phyloP scores from a whole-genome alignment of 208 protist species.

The Wallacemonas sp. region DNA sequence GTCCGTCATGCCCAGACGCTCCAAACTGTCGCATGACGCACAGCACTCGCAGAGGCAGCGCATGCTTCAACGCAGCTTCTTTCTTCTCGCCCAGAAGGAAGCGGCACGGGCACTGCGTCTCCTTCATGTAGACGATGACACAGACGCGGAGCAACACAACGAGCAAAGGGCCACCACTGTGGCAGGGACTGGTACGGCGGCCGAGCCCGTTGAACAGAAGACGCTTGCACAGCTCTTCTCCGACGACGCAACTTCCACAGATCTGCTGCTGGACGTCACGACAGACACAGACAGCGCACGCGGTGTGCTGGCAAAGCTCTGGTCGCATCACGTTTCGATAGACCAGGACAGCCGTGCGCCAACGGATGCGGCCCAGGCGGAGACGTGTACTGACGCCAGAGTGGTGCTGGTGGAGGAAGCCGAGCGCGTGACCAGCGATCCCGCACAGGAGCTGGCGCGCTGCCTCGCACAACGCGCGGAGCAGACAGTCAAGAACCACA shows the following conservation, averaged over 20 bases:
- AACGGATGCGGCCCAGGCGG: no score
- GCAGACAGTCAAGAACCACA: background rate
- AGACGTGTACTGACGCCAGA: no score
- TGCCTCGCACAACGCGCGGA: background rate
- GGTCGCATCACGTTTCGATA: no score
- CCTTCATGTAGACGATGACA: background rate
- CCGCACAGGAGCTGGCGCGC: no score
- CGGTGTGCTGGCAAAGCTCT: background rate
- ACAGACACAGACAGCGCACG: background rate
- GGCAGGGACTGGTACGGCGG: background rate
- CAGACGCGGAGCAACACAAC: background rate
- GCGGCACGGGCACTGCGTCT: background rate
- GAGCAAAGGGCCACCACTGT: background rate
- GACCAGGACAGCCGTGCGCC: no score
- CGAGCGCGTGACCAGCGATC: no score
- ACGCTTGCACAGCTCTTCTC: conserved; percentile 4
- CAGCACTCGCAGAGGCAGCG: no score
- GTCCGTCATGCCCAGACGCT: no score
- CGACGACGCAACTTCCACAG: background rate
- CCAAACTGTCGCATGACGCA: no score
- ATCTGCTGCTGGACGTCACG: background rate
- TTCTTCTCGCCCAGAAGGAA: background rate
- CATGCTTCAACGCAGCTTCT: conserved; percentile 2
- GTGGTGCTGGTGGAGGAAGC: no score
- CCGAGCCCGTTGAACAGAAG: background rate